Evolutionary conservation across 2,329 filamentous ascomycete genomes (phyloP), one percentile per base, ranked within the genome.

Genomic region (Ceratocystis eucalypticola): DNA sequence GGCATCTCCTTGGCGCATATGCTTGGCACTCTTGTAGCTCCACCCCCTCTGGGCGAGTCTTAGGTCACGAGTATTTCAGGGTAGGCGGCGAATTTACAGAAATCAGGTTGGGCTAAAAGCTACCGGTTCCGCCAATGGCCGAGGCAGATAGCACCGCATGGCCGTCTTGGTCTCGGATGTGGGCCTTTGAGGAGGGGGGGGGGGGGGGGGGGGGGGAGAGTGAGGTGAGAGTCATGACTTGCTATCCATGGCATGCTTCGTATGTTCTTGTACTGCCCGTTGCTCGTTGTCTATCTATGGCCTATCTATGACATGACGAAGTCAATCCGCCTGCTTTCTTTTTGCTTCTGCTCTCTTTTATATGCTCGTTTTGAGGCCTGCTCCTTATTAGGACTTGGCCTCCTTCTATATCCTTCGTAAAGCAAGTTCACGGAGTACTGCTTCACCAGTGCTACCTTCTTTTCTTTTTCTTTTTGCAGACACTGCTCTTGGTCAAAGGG

Each of bases 1-100:
- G 65, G 66, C 62, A 45, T n/a, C 41, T 44, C 22, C 67, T 68
- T 68, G 67, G 67, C 67, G 67, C 67, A 64, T 61, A 68, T 41
- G 50, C 67, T 68, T 68, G 67, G 67, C 67, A 25, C 44, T 33
- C 41, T 62, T 41, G 41, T 62, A 25, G 59, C 28, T 61, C 41
- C 53, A 50, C 64, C 22, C 37, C 46, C 46, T 57, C 53, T 25
- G 25, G 53, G 10, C 37, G 10, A 41, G 37, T 41, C 28, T 30
- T 57, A 17, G 53, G 28, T 57, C 53, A 15, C 30, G n/a, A 30
- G 28, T n/a, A 25, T 30, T 30, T 17, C 22, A 57, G 53, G 15
- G 22, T 17, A 57, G 17, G 28, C 53, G 53, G 53, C 53, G 15
- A 57, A 57, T 30, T 57, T 20, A 22, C 20, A 28, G 25, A 28